A percentile compares a stretch with the other conserved stretches of the same genome.
Evolutionary conservation across 495 filamentous ascomycete species (phyloP).

Genomic region (Saxispiralis lemnorum): DNA sequence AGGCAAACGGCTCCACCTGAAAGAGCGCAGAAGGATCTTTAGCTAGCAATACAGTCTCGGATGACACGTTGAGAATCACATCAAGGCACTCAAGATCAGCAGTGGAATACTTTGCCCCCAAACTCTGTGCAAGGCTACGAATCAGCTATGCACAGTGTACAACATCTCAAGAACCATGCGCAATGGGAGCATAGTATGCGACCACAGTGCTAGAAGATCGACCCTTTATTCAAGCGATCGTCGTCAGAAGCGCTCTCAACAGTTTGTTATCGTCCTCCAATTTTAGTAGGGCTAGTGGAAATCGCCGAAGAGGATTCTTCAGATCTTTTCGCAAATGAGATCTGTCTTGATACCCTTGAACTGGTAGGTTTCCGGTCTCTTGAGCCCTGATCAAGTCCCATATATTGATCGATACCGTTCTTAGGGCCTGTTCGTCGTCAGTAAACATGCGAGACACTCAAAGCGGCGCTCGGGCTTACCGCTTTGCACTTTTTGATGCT

Average conservation of each 20-base stretch:
- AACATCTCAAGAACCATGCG: constrained; percentile 2
- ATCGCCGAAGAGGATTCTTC: background rate
- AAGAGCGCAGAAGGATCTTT: constrained; percentile 1
- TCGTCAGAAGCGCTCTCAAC: background rate
- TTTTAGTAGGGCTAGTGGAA: background rate
- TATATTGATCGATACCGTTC: background rate
- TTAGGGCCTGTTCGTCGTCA: too few relatives aligned
- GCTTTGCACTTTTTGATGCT: background rate
- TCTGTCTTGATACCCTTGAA: background rate
- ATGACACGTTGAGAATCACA: background rate
- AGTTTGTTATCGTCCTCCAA: background rate
- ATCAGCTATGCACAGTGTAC: background rate
- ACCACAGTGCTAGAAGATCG: background rate
- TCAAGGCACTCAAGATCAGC: background rate
- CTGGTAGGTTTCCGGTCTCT: background rate
- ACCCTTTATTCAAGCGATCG: background rate
- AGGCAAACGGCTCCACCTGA: background rate
- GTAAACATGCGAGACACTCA: too few relatives aligned
- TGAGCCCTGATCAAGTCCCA: background rate
- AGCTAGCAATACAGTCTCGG: constrained; percentile 1
- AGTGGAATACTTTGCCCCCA: background rate
- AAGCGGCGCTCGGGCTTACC: too few relatives aligned
- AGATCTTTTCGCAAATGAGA: background rate
- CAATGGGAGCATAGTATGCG: background rate
- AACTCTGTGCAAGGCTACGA: background rate